These are phyloP conservation scores for Chenopodium suecicum DNA, from an alignment of 148 eudicot species.

Conservation along the genomic window DNA sequence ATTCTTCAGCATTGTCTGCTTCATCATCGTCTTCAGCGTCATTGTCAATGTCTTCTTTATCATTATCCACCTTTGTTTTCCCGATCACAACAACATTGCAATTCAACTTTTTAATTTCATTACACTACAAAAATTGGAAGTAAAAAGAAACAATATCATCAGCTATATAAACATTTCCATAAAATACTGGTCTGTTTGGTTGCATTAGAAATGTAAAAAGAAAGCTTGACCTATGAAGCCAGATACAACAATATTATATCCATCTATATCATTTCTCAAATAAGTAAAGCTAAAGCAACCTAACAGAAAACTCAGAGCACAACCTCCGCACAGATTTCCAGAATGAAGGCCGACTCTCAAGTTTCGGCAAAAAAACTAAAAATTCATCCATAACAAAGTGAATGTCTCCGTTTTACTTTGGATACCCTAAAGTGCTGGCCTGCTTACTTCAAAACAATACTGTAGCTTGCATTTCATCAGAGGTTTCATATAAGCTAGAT, in stretches of 20 bases:
- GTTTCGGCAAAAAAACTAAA: not conserved
- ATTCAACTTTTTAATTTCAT: slow-evolving; percentile 73
- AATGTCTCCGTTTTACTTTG: not conserved
- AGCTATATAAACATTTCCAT: not conserved
- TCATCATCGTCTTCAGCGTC: slow-evolving; percentile 92
- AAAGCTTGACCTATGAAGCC: not conserved
- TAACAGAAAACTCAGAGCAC: not conserved
- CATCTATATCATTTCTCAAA: not conserved
- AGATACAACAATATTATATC: not conserved
- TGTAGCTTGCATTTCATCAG: not conserved
- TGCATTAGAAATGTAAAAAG: not conserved
- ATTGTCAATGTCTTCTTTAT: slow-evolving; percentile 89
- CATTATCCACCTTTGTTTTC: slow-evolving; percentile 63
- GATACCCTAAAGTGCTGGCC: not conserved
- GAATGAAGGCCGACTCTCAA: not conserved
- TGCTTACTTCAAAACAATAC: not conserved
- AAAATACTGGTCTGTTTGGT: not conserved
- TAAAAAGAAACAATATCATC: slow-evolving; percentile 6
- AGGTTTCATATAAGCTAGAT: not conserved
- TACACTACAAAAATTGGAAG: slow-evolving; percentile 43
- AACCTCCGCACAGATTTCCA: not conserved
- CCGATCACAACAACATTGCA: slow-evolving; percentile 71
- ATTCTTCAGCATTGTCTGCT: slow-evolving; percentile 87
- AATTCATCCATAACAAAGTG: not conserved
- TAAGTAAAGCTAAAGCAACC: not conserved